Percentiles rank a stretch among this genome's conserved stretches.
Evolutionary conservation across 257 asterid species (phyloP).

Genomic region (Lavandula angustifolia): DNA sequence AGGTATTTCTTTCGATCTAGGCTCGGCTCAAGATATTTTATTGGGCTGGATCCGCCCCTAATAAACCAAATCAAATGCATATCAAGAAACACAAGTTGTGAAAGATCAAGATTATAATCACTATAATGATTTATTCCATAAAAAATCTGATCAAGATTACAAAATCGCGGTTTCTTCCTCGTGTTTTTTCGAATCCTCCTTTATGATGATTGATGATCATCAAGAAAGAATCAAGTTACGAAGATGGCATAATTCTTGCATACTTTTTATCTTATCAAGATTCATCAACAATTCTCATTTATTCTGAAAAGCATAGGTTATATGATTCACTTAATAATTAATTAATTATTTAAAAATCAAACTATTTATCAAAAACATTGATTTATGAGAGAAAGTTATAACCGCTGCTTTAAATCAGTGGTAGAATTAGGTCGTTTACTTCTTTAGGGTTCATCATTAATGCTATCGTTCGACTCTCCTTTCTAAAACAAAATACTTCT

Average conservation of each 20-base stretch:
- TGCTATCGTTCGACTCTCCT: background rate
- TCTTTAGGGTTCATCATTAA: slow-evolving; percentile 8
- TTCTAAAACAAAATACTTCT: no score
- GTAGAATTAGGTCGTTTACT: slow-evolving; percentile 14
- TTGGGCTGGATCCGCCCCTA: no score
- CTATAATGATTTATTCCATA: no score
- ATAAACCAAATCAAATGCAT: no score
- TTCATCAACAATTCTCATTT: slow-evolving; percentile 13
- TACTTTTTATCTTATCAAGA: slow-evolving; percentile 33
- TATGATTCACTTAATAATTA: background rate
- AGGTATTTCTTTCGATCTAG: no score
- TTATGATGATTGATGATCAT: slow-evolving; percentile 32
- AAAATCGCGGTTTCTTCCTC: background rate
- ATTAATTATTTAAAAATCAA: background rate
- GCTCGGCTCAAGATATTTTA: no score
- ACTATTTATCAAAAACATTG: background rate
- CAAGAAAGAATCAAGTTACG: slow-evolving; percentile 25
- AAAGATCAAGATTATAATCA: no score
- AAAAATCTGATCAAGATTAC: background rate
- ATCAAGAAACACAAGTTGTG: no score
- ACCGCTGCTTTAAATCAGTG: slow-evolving; percentile 30
- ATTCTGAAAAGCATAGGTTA: background rate
- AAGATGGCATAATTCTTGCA: slow-evolving; percentile 23
- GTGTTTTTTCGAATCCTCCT: background rate
- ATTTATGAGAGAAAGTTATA: background rate